These are phyloP conservation scores for Adansonia digitata DNA, from an alignment of 345 rosid species.

Conservation along the genomic window DNA sequence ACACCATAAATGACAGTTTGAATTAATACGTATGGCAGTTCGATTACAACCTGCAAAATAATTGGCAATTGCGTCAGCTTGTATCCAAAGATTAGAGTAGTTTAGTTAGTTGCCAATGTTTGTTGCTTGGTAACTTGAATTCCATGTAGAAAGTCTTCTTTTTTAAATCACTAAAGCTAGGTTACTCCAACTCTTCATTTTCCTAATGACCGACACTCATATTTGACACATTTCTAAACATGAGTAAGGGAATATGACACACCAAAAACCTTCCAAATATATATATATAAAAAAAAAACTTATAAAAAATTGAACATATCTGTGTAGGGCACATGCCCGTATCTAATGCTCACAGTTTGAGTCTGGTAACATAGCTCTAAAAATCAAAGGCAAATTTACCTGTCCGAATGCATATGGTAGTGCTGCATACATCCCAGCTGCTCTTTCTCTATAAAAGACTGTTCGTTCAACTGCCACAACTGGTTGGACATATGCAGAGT, in stretches of 20 bases:
- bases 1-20: conserved; percentile 46
- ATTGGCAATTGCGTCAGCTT: neutral
- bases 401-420: conserved; percentile 67
- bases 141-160: no score
- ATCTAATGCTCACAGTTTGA: no score
- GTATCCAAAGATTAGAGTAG: neutral
- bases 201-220: no score
- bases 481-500: conserved; percentile 45
- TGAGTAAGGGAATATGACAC: no score
- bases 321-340: no score
- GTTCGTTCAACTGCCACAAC: conserved; percentile 65
- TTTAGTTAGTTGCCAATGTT: neutral
- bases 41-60: conserved; percentile 41
- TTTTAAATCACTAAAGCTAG: no score
- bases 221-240: no score
- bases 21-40: conserved; percentile 43
- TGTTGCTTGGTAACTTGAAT: neutral
- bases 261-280: no score
- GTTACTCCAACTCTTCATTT: no score
- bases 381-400: conserved; percentile 22
- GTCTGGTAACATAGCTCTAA: neutral
- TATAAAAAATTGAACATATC: no score
- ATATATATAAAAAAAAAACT: no score
- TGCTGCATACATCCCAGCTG: conserved; percentile 68
- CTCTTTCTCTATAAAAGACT: conserved; percentile 62